These are phyloP conservation scores for Ophiosphaerella korrae DNA, from an alignment of 2,329 filamentous ascomycete genomes.

Conservation along the genomic window DNA sequence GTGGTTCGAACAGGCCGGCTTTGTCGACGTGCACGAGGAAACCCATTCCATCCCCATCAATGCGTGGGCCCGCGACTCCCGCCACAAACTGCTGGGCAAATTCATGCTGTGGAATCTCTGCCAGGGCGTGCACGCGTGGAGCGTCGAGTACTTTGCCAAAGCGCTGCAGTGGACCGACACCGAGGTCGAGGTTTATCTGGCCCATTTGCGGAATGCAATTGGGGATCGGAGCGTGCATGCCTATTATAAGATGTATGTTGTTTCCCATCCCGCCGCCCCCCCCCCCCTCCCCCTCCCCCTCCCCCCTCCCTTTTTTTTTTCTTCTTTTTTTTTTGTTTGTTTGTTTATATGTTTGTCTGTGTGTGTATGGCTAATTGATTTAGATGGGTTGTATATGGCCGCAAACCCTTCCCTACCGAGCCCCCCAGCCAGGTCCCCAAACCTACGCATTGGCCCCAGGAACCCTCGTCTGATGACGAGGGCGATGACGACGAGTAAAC, in stretches of 20 bases:
- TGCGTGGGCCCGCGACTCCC: constrained; percentile 56
- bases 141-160: constrained; percentile 50
- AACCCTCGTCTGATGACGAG: constrained; percentile 11
- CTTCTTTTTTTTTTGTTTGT: too few relatives aligned
- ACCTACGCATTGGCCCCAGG: constrained; percentile 25
- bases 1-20: constrained; percentile 63
- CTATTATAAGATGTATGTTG: constrained; percentile 50
- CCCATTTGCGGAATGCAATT: constrained; percentile 49
- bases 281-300: not conserved
- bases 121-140: constrained; percentile 52
- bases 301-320: too few relatives aligned
- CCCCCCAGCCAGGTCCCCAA: constrained; percentile 21
- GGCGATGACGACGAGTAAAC: constrained; percentile 4
- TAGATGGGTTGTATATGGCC: constrained; percentile 37
- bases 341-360: too few relatives aligned
- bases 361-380: constrained; percentile 3
- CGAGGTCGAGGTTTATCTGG: constrained; percentile 53
- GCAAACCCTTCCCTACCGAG: constrained; percentile 27
- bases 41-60: constrained; percentile 60
- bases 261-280: too few relatives aligned
- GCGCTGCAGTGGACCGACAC: constrained; percentile 51
- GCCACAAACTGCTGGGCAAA: constrained; percentile 55
- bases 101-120: constrained; percentile 56
- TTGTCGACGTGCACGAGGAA: constrained; percentile 61
- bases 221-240: constrained; percentile 48